Conservation (phyloP, 2,329 filamentous ascomycete species). For the Magnaporthiopsis incrustans region DNA sequence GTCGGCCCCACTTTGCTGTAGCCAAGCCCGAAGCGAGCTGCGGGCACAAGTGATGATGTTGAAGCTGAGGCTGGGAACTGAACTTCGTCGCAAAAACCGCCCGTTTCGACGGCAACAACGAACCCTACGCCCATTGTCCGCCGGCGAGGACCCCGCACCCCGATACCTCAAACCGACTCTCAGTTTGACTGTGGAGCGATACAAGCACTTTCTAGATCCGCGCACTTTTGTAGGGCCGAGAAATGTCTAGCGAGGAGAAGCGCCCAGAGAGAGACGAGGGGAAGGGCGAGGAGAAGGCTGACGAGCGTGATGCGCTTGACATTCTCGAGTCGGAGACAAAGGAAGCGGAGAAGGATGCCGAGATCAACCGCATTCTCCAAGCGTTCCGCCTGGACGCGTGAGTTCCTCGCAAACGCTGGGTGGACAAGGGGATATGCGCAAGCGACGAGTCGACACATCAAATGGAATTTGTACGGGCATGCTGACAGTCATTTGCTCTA, state of each 20-base stretch:
- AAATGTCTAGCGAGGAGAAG: not conserved
- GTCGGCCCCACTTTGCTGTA: not conserved
- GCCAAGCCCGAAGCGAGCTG: not conserved
- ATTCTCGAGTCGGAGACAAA: conserved; percentile 77
- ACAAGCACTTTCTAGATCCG: not conserved
- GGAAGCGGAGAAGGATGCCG: conserved; percentile 92
- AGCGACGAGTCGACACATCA: not conserved
- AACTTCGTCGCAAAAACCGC: not conserved
- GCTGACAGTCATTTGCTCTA: conserved; percentile 21
- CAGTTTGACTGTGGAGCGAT: not conserved
- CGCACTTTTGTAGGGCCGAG: not conserved
- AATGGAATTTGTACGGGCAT: not conserved
- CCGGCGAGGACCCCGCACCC: not conserved
- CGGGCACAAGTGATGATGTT: not conserved
- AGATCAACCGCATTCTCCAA: conserved; percentile 89
- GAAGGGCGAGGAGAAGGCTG: conserved; percentile 43
- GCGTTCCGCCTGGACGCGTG: conserved; percentile 69
- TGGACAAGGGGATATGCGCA: not conserved
- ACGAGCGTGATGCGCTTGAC: conserved; percentile 59
- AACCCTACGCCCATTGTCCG: not conserved
- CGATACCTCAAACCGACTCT: not conserved
- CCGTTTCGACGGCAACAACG: not conserved
- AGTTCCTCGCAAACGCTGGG: conserved; percentile 14
- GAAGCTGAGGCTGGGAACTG: not conserved
- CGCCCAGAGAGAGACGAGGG: not conserved